A percentile compares a stretch with the other conserved stretches of the same genome.
Evolutionary conservation across 225 moss, liverwort and hornwort species (phyloP).

Genomic region (Physcomitrium patens): DNA sequence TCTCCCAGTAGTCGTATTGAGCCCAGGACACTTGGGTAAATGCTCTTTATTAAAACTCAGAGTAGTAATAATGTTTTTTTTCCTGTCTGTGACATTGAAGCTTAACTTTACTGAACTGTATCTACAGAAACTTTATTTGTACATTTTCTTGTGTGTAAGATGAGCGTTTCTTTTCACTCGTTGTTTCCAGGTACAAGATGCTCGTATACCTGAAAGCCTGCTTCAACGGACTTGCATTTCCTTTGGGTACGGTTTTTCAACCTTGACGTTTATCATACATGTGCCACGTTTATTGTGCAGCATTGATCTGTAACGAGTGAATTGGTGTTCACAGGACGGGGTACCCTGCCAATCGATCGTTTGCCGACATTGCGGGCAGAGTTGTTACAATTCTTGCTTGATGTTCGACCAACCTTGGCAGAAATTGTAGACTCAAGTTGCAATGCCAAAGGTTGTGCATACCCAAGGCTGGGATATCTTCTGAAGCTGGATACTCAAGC

Average conservation of each 20-base stretch:
- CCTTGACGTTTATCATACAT: not conserved
- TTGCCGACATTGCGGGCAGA: conserved; percentile 58
- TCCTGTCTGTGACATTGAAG: too few species aligned
- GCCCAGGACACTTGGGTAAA: not conserved
- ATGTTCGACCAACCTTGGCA: conserved; percentile 34
- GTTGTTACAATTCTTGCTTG: conserved; percentile 56
- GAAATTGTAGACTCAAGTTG: conserved; percentile 8
- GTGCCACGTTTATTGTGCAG: not conserved
- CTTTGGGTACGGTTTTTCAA: conserved; percentile 47
- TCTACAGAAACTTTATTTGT: too few species aligned
- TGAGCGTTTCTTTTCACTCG: too few species aligned
- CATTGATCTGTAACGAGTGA: not conserved
- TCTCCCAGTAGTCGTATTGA: not conserved
- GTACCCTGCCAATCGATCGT: conserved; percentile 44
- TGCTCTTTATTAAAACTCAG: not conserved
- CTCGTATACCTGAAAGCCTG: conserved; percentile 67
- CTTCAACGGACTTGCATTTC: conserved; percentile 63
- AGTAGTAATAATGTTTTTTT: too few species aligned
- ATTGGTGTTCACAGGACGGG: conserved; percentile 47
- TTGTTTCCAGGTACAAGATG: conserved; percentile 58
- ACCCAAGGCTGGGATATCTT: conserved; percentile 56
- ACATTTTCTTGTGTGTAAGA: too few species aligned
- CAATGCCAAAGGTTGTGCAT: conserved; percentile 15
- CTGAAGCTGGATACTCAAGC: conserved; percentile 59
- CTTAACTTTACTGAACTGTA: too few species aligned